Base-by-base conservation (phyloP, 495 filamentous ascomycete species). In the Diplogelasinospora grovesii region DNA sequence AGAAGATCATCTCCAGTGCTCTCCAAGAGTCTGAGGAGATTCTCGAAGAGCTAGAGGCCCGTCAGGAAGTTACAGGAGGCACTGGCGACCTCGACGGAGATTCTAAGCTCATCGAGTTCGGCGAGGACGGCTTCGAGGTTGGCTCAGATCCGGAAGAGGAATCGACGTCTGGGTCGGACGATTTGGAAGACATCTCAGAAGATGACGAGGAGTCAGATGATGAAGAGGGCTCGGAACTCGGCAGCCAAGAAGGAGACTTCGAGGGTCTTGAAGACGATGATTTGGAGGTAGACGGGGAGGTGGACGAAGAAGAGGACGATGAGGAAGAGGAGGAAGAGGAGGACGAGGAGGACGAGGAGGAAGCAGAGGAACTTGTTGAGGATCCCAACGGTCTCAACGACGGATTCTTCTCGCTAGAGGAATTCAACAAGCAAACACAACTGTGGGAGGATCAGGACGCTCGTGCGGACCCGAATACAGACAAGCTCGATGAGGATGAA, bases 321-420 rank as follows among this genome's bases (percentile, higher is more conserved):
- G 50, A 60, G 4, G 43, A 60, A 20, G 49, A 60, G 2, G 49
- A 53, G n/a, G 52, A 56, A 1, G 57, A 58, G 1, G 53, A 46
- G 5, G 54, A 55, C 0, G 50, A 54, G 0, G 55, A 60, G 4
- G 51, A 63, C 0, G 64, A 57, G 5, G 65, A 65, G 16, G 58
- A 60, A 3, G 50, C 49, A 16, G 61, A 66, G n/a, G 61, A 62
- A 21, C 53, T 69, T 19, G 61, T 72, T 11, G 65, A 74, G 38
- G 73, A 76, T 36, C 67, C 71, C 23, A 56, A 70, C 46, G 73
- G 77, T 19, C 63, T 87, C 58, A 98, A 98, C 57, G 92, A 98
- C 54, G 92, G 88, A 3, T 98, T 98, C 65, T 98, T 98, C 65
- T 95, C 87, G 1, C 94, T 98, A 46, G 89, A 97, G 45, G 81